These are phyloP conservation scores for Coniochaeta sp. DNA, from an alignment of 2,329 filamentous ascomycete genomes.

Conservation along the genomic window DNA sequence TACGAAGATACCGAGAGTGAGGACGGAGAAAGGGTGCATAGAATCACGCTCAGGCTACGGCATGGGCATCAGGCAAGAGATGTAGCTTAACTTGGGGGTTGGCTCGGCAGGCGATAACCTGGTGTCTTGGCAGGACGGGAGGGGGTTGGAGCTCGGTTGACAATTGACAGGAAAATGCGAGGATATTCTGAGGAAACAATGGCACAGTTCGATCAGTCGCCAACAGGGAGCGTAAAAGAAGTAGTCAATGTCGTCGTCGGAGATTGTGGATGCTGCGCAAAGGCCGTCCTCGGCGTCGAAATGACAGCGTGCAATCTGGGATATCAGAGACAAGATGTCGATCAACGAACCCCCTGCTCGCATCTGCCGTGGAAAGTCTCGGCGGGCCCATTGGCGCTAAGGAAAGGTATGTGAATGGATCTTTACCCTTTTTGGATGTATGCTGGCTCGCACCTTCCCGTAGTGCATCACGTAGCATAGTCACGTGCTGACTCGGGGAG, in stretches of 20 bases:
- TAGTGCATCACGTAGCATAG: neutral
- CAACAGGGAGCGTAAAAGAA: neutral
- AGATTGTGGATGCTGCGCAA: neutral
- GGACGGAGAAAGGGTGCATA: slow-evolving; percentile 97
- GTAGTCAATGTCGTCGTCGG: neutral
- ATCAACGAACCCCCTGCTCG: neutral
- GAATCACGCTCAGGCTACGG: slow-evolving; percentile 32
- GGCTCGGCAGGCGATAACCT: neutral
- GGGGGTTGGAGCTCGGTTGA: neutral
- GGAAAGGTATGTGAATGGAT: neutral
- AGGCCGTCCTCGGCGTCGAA: neutral
- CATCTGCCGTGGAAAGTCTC: neutral
- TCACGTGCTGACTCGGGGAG: too few species aligned
- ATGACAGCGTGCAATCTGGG: neutral
- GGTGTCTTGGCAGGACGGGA: neutral
- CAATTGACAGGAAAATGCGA: neutral
- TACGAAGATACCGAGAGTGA: slow-evolving; percentile 97
- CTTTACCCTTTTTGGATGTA: neutral
- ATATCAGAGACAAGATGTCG: neutral
- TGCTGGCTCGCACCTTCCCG: neutral
- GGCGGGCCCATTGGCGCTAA: neutral
- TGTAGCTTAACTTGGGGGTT: neutral
- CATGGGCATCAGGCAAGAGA: slow-evolving; percentile 35
- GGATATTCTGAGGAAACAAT: neutral
- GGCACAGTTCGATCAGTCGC: neutral